Percentiles rank a stretch among this genome's conserved stretches.
Evolutionary conservation across 2,329 filamentous ascomycete species (phyloP).

Genomic region (Aaosphaeria arxii): DNA sequence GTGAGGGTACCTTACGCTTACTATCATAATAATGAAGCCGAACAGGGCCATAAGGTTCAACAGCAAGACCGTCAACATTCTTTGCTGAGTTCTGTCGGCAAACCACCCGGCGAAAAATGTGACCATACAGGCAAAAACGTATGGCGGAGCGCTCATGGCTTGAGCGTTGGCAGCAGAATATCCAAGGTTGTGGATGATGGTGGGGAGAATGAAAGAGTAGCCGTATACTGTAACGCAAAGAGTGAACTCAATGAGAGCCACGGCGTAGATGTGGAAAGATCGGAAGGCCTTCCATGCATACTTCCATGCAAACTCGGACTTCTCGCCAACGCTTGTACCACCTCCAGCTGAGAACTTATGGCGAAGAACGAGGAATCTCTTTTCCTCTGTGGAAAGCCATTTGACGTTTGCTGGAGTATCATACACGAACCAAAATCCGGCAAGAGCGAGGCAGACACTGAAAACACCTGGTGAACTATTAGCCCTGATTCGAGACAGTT

Average conservation of each 20-base stretch:
- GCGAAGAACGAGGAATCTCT: not conserved
- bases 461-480: not conserved
- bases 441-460: not conserved
- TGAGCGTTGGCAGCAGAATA: conserved; percentile 11
- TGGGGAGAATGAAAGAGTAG: conserved; percentile 3
- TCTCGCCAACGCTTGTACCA: not conserved
- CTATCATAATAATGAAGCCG: conserved; percentile 40
- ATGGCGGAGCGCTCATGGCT: conserved; percentile 10
- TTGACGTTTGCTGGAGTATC: not conserved
- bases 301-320: not conserved
- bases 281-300: not conserved
- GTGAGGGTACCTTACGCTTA: conserved; percentile 28
- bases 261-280: conserved; percentile 5
- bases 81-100: conserved; percentile 9
- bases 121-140: conserved; percentile 9
- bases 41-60: conserved; percentile 28
- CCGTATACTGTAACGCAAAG: conserved; percentile 6
- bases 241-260: conserved; percentile 3
- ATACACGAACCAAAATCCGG: not conserved
- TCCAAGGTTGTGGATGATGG: conserved; percentile 8
- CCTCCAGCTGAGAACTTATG: not conserved
- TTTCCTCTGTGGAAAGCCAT: not conserved
- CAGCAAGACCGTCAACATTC: conserved; percentile 10
- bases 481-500: not conserved
- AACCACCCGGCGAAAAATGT: conserved; percentile 8